These are phyloP conservation scores for Dorcoceras hygrometricum DNA, from an alignment of 257 asterid genomes.

Conservation along the genomic window DNA sequence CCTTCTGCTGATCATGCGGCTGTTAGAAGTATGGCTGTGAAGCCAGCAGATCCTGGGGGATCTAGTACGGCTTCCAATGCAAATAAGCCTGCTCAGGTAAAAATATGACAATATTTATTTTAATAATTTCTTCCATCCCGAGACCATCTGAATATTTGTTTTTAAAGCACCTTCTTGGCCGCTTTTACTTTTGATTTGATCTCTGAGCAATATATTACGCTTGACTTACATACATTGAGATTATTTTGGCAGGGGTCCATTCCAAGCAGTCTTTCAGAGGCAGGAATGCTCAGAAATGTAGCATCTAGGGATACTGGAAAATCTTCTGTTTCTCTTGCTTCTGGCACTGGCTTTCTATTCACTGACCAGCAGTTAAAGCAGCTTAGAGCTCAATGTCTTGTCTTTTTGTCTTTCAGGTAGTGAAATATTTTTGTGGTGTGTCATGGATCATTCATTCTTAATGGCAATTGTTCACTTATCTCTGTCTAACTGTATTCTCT, in stretches of 20 bases:
- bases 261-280: slow-evolving; percentile 51
- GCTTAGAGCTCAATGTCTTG: slow-evolving; percentile 99
- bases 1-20: slow-evolving; percentile 51
- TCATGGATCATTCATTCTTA: slow-evolving; percentile 17
- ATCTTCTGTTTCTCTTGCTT: slow-evolving; percentile 59
- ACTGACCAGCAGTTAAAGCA: slow-evolving; percentile 94
- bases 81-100: slow-evolving; percentile 48
- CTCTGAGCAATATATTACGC: slow-evolving; percentile 20
- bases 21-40: slow-evolving; percentile 52
- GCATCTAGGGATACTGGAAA: slow-evolving; percentile 81
- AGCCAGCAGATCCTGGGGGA: slow-evolving; percentile 60
- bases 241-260: slow-evolving; percentile 50
- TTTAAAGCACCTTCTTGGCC: slow-evolving; percentile 7
- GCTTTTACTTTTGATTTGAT: slow-evolving; percentile 12
- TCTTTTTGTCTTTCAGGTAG: slow-evolving; percentile 93
- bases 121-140: slow-evolving; percentile 15
- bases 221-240: slow-evolving; percentile 19
- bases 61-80: slow-evolving; percentile 42
- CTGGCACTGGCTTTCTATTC: slow-evolving; percentile 64
- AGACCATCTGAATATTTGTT: slow-evolving; percentile 13
- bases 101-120: slow-evolving; percentile 7
- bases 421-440: slow-evolving; percentile 7
- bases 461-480: slow-evolving; percentile 19
- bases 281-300: slow-evolving; percentile 46
- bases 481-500: slow-evolving; percentile 27